Conservation (phyloP, 495 filamentous ascomycete species). For the Penicillium bialowiezense region DNA sequence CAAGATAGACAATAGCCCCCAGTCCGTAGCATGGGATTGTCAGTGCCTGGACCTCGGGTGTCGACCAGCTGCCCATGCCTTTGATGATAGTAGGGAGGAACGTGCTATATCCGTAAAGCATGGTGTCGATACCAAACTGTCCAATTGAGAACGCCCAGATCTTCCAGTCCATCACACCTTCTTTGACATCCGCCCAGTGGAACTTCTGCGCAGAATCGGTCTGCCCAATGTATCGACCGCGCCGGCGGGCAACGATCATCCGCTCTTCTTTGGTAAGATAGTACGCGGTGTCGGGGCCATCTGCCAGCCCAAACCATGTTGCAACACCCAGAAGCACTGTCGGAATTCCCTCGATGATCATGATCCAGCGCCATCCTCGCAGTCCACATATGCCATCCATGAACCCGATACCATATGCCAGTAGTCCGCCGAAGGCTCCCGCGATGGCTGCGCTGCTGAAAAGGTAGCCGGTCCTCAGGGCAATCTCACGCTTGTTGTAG, state of each 20-base stretch:
- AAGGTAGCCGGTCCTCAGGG: constrained; percentile 70
- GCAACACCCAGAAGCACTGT: constrained; percentile 60
- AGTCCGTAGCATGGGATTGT: constrained; percentile 75
- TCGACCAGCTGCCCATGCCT: constrained; percentile 59
- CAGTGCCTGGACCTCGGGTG: constrained; percentile 65
- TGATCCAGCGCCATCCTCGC: constrained; percentile 53
- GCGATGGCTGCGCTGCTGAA: constrained; percentile 75
- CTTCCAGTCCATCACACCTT: constrained; percentile 60
- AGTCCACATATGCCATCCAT: constrained; percentile 66
- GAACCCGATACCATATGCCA: constrained; percentile 70
- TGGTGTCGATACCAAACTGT: constrained; percentile 66
- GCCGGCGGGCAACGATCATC: constrained; percentile 41
- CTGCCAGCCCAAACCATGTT: constrained; percentile 62
- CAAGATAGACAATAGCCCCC: constrained; percentile 64
- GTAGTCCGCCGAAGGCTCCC: constrained; percentile 71
- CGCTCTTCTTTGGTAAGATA: constrained; percentile 63
- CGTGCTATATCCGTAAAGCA: constrained; percentile 75
- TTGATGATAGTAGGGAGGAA: constrained; percentile 79
- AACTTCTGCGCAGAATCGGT: constrained; percentile 62
- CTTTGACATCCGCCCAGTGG: constrained; percentile 51
- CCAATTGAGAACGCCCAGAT: constrained; percentile 63
- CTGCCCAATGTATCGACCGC: constrained; percentile 51
- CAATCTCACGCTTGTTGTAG: constrained; percentile 71
- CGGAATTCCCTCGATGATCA: constrained; percentile 71
- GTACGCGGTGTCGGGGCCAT: constrained; percentile 59